Conservation (phyloP, 2,329 filamentous ascomycete genomes). For the Penicillium decumbens region DNA sequence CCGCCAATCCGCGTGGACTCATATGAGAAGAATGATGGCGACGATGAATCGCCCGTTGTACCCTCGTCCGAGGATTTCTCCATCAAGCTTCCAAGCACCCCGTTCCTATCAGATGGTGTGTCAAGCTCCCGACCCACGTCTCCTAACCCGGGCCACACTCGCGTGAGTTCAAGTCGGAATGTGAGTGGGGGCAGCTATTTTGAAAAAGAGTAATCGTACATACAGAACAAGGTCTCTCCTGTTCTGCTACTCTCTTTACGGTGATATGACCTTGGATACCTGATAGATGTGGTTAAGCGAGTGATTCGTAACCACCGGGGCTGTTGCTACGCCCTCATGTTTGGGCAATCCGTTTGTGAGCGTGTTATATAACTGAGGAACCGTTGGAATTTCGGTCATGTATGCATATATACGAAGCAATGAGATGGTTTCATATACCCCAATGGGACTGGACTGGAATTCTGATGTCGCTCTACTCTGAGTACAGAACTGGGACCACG, state of each 20-base stretch:
- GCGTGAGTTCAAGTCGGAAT: conserved; percentile 39
- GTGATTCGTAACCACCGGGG: conserved; percentile 2
- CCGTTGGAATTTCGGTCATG: conserved; percentile 13
- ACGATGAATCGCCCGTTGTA: conserved; percentile 22
- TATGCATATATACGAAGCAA: conserved; percentile 28
- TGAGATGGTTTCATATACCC: conserved; percentile 17
- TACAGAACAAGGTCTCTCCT: neutral
- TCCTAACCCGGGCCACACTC: conserved; percentile 47
- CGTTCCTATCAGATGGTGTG: conserved; percentile 46
- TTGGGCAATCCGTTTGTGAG: conserved; percentile 5
- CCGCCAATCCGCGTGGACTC: conserved; percentile 56
- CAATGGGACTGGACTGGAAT: neutral
- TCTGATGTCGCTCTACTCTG: neutral
- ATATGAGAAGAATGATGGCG: conserved; percentile 69
- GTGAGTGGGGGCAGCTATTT: conserved; percentile 37
- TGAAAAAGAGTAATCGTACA: conserved; percentile 28
- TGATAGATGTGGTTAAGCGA: conserved; percentile 13
- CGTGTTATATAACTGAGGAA: conserved; percentile 6
- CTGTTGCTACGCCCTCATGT: conserved; percentile 2
- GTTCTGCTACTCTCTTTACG: conserved; percentile 2
- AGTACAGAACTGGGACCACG: conserved; percentile 6
- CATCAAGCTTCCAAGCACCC: conserved; percentile 45
- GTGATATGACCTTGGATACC: conserved; percentile 17
- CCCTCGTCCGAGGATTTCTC: conserved; percentile 43
- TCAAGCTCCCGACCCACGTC: conserved; percentile 53